Base-by-base conservation (phyloP, 2,329 filamentous ascomycete genomes). In the Paraphoma chrysanthemicola region DNA sequence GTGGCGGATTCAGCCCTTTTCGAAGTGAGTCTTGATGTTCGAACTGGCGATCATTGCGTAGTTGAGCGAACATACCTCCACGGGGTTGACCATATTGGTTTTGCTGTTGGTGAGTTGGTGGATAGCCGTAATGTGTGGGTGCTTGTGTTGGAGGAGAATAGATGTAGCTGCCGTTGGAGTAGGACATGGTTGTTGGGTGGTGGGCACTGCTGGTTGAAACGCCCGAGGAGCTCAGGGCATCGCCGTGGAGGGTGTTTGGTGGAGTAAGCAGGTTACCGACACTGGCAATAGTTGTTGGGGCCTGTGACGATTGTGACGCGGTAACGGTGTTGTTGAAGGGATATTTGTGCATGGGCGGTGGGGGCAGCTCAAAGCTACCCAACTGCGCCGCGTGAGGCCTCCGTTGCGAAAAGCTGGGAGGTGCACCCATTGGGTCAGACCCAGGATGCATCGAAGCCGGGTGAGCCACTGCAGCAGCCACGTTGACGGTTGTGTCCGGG, bases 331-430 rank as follows among this genome's bases (percentile, higher is more conserved):
- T 74, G 70, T 64, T 73, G 60, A 69, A 77, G 54, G 81, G 76
- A 67, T 83, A 85, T 73, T 86, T 86, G 67, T 84, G 72, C 69
- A 85, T 79, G 48, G 85, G 83, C 64, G 87, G 87, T 51, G 88
- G 86, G 49, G 73, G 62, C 48, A 92, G 84, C 70, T 90, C 87
- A 72, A 91, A 91, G 64, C 79, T 84, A 55, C 89, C 89, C 60
- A 93, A 83, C 67, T 85, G 85, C 55, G 85, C 86, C 60, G 89
- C 87, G 70, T 89, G 89, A 71, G 88, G 86, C 76, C 90, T 86
- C 70, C 90, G 86, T 75, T 88, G 84, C 66, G 88, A 86, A 74
- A 93, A 88, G 79, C 89, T 90, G 72, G 84, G 82, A 67, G 85
- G 82, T 69, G 82, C 80, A 76, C 83, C 83, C 80, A 88, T 83